A percentile compares a stretch with the other conserved stretches of the same genome.
These are phyloP conservation scores for Solanum gandarillasii DNA, from an alignment of 257 asterid species.

Conservation along the genomic window DNA sequence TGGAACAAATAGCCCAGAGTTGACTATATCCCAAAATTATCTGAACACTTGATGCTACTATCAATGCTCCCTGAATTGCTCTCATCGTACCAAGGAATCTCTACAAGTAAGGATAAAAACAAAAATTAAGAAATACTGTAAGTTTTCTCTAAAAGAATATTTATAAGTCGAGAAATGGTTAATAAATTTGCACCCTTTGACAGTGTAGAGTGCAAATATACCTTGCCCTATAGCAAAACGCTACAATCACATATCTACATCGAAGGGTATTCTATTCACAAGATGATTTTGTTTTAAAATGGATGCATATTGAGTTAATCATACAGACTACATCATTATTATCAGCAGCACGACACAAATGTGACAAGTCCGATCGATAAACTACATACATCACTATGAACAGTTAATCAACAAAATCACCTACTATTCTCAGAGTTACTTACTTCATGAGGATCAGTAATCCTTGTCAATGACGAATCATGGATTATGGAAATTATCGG, in stretches of 20 bases:
- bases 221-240: neutral
- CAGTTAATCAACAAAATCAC: neutral
- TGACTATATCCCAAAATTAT: slow-evolving; percentile 91
- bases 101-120: slow-evolving; percentile 21
- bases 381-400: neutral
- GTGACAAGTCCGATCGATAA: neutral
- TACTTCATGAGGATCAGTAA: slow-evolving; percentile 68
- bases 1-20: slow-evolving; percentile 96
- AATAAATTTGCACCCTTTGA: neutral
- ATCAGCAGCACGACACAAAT: neutral
- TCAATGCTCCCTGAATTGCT: slow-evolving; percentile 90
- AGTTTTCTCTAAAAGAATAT: neutral
- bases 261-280: neutral
- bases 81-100: slow-evolving; percentile 74
- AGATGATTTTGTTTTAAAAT: neutral
- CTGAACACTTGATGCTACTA: slow-evolving; percentile 95
- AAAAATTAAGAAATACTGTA: neutral
- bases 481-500: slow-evolving; percentile 87
- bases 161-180: neutral
- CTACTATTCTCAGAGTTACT: neutral
- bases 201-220: neutral
- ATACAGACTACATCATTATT: neutral
- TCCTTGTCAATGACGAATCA: slow-evolving; percentile 58
- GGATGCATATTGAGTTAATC: neutral
- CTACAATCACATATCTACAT: neutral